These are phyloP conservation scores for Kandelia obovata DNA, from an alignment of 345 rosid genomes.

Conservation along the genomic window DNA sequence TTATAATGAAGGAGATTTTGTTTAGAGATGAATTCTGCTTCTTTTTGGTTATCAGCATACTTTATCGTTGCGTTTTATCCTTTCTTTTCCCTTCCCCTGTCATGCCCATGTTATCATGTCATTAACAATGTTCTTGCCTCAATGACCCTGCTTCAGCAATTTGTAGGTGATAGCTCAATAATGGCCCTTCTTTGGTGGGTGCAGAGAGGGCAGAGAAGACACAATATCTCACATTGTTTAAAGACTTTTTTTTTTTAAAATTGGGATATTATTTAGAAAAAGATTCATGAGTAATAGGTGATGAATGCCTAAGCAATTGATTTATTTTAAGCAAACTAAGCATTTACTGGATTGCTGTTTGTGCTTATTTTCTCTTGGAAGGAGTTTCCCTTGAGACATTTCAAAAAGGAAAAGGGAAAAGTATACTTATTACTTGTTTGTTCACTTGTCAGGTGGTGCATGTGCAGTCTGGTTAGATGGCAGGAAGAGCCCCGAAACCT, in stretches of 20 bases:
- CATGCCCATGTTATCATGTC: background rate
- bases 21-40: background rate
- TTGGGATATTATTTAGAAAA: no score
- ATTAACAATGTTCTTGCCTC: no score
- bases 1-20: background rate
- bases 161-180: background rate
- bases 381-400: constrained; percentile 2
- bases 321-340: background rate
- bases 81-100: background rate
- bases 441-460: constrained; percentile 44
- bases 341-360: background rate
- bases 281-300: no score
- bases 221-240: background rate
- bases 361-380: background rate
- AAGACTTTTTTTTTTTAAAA: background rate
- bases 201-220: background rate
- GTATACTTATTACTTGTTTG: constrained; percentile 8
- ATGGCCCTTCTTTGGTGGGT: background rate
- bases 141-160: no score
- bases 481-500: constrained; percentile 25
- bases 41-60: background rate
- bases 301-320: no score
- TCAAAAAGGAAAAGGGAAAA: background rate
- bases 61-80: background rate
- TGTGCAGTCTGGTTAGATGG: constrained; percentile 61